Evolutionary conservation across 2,329 filamentous ascomycete species (phyloP).

Genomic region (Gremmenia infestans): DNA sequence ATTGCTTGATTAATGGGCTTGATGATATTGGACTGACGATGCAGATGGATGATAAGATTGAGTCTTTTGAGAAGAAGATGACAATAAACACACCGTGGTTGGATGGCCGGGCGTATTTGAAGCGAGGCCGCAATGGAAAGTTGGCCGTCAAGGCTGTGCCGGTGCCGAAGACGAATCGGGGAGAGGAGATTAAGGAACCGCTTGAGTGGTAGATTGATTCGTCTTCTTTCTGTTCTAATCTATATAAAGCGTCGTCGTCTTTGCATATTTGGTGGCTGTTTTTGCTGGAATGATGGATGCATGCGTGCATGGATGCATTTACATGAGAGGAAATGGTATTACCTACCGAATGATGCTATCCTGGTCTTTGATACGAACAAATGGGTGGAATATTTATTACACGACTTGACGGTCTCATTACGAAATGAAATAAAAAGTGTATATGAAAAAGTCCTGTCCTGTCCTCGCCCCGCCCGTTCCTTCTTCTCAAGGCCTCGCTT

Average conservation of each 20-base stretch:
- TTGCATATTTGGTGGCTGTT: neutral
- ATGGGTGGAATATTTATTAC: neutral
- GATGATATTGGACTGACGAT: slow-evolving; percentile 95
- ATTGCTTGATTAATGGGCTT: slow-evolving; percentile 87
- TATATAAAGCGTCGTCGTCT: neutral
- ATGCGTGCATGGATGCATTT: neutral
- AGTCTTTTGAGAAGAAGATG: slow-evolving; percentile 73
- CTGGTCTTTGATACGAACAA: neutral
- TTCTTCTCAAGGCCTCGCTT: too few species aligned
- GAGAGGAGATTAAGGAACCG: slow-evolving; percentile 77
- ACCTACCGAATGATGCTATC: neutral
- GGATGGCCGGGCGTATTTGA: slow-evolving; percentile 79
- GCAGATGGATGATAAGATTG: slow-evolving; percentile 86
- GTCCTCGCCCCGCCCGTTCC: neutral
- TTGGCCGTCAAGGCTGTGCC: slow-evolving; percentile 57
- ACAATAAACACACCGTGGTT: slow-evolving; percentile 82
- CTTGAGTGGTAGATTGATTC: slow-evolving; percentile 66
- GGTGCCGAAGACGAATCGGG: slow-evolving; percentile 84
- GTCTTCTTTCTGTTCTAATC: neutral
- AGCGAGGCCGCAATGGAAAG: slow-evolving; percentile 50
- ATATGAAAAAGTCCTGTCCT: neutral
- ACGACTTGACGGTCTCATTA: slow-evolving; percentile 2
- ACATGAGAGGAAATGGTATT: neutral
- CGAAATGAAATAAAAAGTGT: neutral
- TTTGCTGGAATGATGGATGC: neutral